Evolutionary conservation across 2,329 filamentous ascomycete genomes (phyloP).

Genomic region (Aspergillus aculeatus): DNA sequence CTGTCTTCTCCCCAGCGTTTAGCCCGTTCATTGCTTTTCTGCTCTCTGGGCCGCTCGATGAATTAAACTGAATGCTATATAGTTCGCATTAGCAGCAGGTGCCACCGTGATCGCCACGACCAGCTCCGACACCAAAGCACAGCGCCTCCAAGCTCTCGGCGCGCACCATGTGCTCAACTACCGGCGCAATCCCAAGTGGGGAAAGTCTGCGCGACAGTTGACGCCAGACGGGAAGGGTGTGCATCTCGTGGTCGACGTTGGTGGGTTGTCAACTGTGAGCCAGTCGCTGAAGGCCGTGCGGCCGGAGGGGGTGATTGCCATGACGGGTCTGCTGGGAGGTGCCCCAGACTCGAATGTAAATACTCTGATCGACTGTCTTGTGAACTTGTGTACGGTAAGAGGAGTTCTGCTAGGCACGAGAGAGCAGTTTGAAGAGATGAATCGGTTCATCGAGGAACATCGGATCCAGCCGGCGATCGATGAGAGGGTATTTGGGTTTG

Average conservation of each 20-base stretch:
- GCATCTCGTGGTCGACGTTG: slow-evolving; percentile 57
- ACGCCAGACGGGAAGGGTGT: slow-evolving; percentile 51
- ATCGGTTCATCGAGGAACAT: slow-evolving; percentile 49
- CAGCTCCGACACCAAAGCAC: slow-evolving; percentile 50
- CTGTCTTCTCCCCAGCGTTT: neutral
- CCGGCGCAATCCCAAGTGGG: slow-evolving; percentile 53
- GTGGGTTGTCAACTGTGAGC: slow-evolving; percentile 52
- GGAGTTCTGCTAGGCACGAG: slow-evolving; percentile 50
- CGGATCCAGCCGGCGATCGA: slow-evolving; percentile 52
- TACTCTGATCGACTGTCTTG: slow-evolving; percentile 40
- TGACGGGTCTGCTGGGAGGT: slow-evolving; percentile 56
- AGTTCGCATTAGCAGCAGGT: slow-evolving; percentile 48
- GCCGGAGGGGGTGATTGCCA: slow-evolving; percentile 51
- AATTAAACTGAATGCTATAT: neutral
- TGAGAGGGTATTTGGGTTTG: slow-evolving; percentile 49
- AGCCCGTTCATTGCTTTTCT: neutral
- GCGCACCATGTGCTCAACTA: slow-evolving; percentile 61
- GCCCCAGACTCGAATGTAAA: slow-evolving; percentile 32
- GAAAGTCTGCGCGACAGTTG: slow-evolving; percentile 51
- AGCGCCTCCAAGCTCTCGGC: slow-evolving; percentile 52
- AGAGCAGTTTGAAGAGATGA: slow-evolving; percentile 53
- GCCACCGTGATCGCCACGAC: slow-evolving; percentile 60
- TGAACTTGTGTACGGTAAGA: slow-evolving; percentile 46
- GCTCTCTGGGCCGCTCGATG: too few species aligned
- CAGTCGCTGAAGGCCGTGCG: slow-evolving; percentile 45